Evolutionary conservation across 345 rosid species (phyloP).

Genomic region (Camelina laxa): DNA sequence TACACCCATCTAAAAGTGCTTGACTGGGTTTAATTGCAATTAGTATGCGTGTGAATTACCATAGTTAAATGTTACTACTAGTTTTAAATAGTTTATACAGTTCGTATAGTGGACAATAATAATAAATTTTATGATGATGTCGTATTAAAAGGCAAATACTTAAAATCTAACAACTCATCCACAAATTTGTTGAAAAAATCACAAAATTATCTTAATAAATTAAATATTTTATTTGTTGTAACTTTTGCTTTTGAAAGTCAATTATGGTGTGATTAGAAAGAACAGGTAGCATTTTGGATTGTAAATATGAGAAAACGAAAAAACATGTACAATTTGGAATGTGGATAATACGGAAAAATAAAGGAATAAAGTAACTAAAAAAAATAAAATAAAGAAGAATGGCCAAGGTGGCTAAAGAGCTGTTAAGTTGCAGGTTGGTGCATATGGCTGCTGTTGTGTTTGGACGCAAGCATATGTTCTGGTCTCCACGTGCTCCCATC

Average conservation of each 20-base stretch:
- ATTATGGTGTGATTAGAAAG: background rate
- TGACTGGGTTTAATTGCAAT: background rate
- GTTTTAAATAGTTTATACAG: too few relatives aligned
- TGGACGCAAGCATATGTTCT: slow-evolving; percentile 46
- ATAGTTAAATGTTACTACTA: too few relatives aligned
- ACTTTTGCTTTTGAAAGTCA: background rate
- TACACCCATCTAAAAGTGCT: too few relatives aligned
- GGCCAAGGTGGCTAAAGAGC: slow-evolving; percentile 48
- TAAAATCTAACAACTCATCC: background rate
- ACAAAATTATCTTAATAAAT: background rate
- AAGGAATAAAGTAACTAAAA: slow-evolving; percentile 12
- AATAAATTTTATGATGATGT: too few relatives aligned
- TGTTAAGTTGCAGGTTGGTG: slow-evolving; percentile 21
- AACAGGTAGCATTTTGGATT: background rate
- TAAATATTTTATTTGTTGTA: background rate
- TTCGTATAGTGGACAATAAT: too few relatives aligned
- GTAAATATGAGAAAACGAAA: background rate
- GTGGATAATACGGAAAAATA: background rate
- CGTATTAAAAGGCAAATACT: too few relatives aligned
- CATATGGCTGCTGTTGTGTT: slow-evolving; percentile 36
- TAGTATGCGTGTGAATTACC: too few relatives aligned
- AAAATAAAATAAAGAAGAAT: slow-evolving; percentile 26
- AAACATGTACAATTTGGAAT: background rate
- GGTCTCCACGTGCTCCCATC: slow-evolving; percentile 52
- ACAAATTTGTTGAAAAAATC: too few relatives aligned